Base-by-base conservation (phyloP, 129 eudicot species). In the Chrysanthemum lavandulifolium region DNA sequence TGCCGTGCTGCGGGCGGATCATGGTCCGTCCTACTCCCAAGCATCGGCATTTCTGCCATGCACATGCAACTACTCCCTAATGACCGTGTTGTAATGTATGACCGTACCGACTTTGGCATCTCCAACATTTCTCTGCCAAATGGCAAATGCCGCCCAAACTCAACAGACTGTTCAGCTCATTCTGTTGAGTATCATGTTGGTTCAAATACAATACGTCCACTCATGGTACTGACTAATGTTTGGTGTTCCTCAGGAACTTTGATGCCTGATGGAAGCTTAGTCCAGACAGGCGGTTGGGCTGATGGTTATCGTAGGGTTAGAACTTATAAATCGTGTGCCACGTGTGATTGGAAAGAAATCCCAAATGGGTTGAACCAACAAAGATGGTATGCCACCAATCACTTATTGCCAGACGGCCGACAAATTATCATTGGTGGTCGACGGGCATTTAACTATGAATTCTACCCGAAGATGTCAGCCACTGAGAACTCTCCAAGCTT, bases 221-320 rank as follows among this genome's bases (percentile, higher is more conserved):
- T 36, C 8, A 36, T 36, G 45, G 45, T 36, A 36, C 45, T 36
- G 1, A 36, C 45, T 36, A 10, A 89, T 54, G 75, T 83, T 4
- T 89, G 92, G 92, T 89, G 96, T 78, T 89, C 96, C 15, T 89
- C 96, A 4, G 92, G 92, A 14, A 69, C 87, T 13, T 76, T 47
- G 71, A 80, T 78, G 82, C 60, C 84, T 36, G 45, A 36, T 36
- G 45, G 45, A 36, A 36, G 45, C 45, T 36, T 36, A 36, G 45
- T 36, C 45, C 45, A 36, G 45, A 36, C 45, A 1, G 45, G 45
- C 9, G 45, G 45, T 36, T 36, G 45, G 45, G 45, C 9, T 36
- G 45, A 36, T 36, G 45, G 45, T 36, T 5, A 6, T 36, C 45
- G 45, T 6, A 36, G 0, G 78, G 89, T 77, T 8, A 57, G 93